Conservation (phyloP, 257 asterid genomes). For the Plectranthus barbatus region DNA sequence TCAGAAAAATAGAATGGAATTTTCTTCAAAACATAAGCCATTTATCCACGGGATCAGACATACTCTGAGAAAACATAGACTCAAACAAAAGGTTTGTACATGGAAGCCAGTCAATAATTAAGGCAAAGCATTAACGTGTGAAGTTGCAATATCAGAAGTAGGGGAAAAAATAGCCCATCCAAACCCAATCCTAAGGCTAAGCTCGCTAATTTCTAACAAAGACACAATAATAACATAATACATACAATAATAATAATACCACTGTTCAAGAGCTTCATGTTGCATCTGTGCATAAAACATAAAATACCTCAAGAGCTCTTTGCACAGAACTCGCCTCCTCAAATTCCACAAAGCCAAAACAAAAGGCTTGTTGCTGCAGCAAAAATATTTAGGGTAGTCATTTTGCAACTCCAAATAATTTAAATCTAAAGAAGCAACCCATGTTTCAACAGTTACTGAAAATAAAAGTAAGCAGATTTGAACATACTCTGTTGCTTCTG, state of each 20-base stretch:
- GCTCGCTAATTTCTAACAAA: background rate
- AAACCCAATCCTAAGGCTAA: background rate
- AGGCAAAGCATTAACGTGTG: background rate
- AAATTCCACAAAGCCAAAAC: slow-evolving; percentile 77
- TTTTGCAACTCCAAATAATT: background rate
- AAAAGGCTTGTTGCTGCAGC: slow-evolving; percentile 48
- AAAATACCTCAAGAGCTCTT: slow-evolving; percentile 61
- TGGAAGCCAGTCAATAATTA: background rate
- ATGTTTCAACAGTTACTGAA: background rate
- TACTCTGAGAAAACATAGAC: background rate
- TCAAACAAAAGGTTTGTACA: background rate
- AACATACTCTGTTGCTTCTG: slow-evolving; percentile 71
- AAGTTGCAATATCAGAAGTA: background rate
- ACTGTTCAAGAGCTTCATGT: background rate
- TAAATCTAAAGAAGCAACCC: background rate
- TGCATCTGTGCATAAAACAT: background rate
- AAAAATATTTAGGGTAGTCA: background rate
- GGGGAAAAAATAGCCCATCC: background rate
- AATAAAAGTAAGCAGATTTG: background rate
- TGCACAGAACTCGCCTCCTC: slow-evolving; percentile 57
- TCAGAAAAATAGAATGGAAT: too few relatives aligned
- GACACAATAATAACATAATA: background rate
- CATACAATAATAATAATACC: background rate
- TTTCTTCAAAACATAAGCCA: background rate
- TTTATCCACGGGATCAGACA: background rate